phyloP scores from a whole-genome alignment of 352 stramenopile species.

The Globisporangium nodosum region DNA sequence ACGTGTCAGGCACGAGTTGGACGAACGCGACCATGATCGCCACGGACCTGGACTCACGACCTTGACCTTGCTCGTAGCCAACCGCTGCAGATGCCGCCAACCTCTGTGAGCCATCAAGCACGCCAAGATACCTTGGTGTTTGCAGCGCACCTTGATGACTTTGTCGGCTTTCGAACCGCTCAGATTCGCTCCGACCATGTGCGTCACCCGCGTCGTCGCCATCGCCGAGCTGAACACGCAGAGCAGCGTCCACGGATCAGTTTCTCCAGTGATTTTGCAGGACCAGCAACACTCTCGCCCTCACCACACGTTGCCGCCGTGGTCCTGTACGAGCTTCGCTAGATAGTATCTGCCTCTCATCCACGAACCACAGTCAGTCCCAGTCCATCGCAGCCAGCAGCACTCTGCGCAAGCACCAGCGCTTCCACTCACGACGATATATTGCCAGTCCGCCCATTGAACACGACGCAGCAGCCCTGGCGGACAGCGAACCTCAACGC shows the following conservation, averaged over 20 bases:
- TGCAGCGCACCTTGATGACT: constrained; percentile 46
- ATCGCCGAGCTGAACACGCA: constrained; percentile 21
- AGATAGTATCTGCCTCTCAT: constrained; percentile 59
- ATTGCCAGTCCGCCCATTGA: constrained; percentile 78
- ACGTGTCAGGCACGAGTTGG: neutral
- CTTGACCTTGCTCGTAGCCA: constrained; percentile 36
- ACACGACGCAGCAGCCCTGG: constrained; percentile 72
- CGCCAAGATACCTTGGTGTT: too few species aligned
- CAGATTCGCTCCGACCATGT: constrained; percentile 79
- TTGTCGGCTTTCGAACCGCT: constrained; percentile 72
- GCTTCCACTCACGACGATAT: constrained; percentile 53
- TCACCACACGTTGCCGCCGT: constrained; percentile 68
- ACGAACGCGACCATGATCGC: too few species aligned
- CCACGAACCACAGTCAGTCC: too few species aligned
- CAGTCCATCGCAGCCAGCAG: too few species aligned
- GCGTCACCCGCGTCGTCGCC: constrained; percentile 51
- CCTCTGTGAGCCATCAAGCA: too few species aligned
- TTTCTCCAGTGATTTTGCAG: neutral
- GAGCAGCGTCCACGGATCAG: neutral
- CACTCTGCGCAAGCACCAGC: neutral
- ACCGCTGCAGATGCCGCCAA: constrained; percentile 15
- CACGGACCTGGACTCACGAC: constrained; percentile 58
- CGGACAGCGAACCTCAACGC: neutral
- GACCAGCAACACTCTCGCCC: constrained; percentile 1
- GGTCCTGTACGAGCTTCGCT: constrained; percentile 70